phyloP scores from a whole-genome alignment of 495 filamentous ascomycete species.

The Hypoxylon rickii region DNA sequence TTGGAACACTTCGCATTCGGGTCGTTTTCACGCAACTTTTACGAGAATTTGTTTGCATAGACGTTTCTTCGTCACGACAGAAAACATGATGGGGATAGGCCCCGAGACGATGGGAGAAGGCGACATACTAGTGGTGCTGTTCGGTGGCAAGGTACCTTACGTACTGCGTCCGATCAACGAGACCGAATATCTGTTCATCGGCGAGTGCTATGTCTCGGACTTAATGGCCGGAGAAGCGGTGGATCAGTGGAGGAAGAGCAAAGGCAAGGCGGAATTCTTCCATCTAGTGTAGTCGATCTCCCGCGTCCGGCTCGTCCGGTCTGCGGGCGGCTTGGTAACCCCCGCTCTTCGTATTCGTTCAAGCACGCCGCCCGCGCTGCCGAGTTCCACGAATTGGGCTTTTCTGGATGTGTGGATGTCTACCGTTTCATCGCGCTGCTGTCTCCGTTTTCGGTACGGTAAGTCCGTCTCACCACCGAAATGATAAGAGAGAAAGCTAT shows the following conservation, averaged over 20 bases:
- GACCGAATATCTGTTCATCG: constrained; percentile 19
- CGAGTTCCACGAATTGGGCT: neutral
- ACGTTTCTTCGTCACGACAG: constrained; percentile 16
- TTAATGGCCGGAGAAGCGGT: constrained; percentile 25
- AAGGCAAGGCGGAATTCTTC: constrained; percentile 13
- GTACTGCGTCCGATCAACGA: constrained; percentile 16
- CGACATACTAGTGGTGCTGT: constrained; percentile 15
- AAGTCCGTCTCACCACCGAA: too few relatives aligned
- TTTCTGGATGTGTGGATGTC: too few relatives aligned
- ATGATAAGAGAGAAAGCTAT: too few relatives aligned
- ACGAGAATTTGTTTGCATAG: constrained; percentile 12
- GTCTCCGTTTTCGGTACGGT: too few relatives aligned
- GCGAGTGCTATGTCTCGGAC: constrained; percentile 21
- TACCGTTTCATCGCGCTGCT: too few relatives aligned
- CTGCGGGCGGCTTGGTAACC: neutral
- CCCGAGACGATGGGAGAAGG: constrained; percentile 20
- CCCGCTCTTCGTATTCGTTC: constrained; percentile 32
- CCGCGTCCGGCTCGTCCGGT: neutral
- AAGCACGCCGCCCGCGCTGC: constrained; percentile 2
- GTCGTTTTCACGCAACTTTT: constrained; percentile 19
- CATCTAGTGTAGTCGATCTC: constrained; percentile 10
- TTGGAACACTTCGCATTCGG: constrained; percentile 13
- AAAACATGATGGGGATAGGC: constrained; percentile 24
- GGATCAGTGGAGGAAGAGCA: constrained; percentile 13
- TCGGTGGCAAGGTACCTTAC: constrained; percentile 25